Conservation (phyloP, 768 basidiomycete species). For the Lactifluus pinguis region DNA sequence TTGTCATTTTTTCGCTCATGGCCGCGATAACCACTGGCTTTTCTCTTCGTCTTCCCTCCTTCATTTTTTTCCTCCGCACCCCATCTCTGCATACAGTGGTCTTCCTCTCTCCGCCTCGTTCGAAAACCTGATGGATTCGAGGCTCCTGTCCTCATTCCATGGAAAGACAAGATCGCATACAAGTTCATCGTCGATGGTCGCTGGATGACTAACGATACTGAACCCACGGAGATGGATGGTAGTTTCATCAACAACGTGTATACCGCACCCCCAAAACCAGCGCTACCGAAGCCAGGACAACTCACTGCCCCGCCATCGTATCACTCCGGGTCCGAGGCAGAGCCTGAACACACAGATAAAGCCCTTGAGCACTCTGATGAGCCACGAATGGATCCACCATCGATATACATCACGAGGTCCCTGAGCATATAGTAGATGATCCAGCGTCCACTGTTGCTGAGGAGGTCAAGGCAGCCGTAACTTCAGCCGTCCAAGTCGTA, state of each 20-base stretch:
- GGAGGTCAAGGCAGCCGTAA: neutral
- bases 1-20: slow-evolving; percentile 4
- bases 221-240: slow-evolving; percentile 24
- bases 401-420: neutral
- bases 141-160: slow-evolving; percentile 23
- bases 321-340: neutral
- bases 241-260: slow-evolving; percentile 29
- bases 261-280: slow-evolving; percentile 18
- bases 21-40: slow-evolving; percentile 13
- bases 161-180: slow-evolving; percentile 24
- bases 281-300: neutral
- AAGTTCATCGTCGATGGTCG: slow-evolving; percentile 31
- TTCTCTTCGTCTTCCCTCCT: slow-evolving; percentile 18
- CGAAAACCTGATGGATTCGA: slow-evolving; percentile 25
- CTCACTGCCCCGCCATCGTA: neutral
- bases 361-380: neutral
- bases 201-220: slow-evolving; percentile 24
- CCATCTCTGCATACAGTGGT: slow-evolving; percentile 21
- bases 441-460: neutral
- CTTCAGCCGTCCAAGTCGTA: slow-evolving; percentile 4
- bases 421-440: neutral
- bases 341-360: slow-evolving; percentile 6
- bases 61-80: slow-evolving; percentile 6
- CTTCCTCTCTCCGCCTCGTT: slow-evolving; percentile 23
- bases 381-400: slow-evolving; percentile 3